A percentile compares a stretch with the other conserved stretches of the same genome.
Evolutionary conservation across 495 filamentous ascomycete genomes (phyloP).

Genomic region (Echria macrotheca): DNA sequence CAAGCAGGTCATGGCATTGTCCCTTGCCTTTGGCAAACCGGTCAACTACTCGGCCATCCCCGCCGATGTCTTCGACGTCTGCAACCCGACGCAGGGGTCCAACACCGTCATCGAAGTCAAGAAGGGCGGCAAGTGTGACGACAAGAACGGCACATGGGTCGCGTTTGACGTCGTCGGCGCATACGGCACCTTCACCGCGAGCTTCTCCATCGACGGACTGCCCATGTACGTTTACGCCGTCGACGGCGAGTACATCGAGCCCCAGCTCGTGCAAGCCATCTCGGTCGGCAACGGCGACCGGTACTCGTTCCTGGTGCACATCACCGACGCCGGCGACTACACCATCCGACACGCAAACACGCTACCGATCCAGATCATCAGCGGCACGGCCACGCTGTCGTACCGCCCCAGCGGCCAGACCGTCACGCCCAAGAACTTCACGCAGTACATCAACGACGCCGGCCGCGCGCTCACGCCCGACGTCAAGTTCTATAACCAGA

Average conservation of each 20-base stretch:
- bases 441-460: slow-evolving; percentile 39
- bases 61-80: slow-evolving; percentile 31
- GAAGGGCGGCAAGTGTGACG: neutral
- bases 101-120: slow-evolving; percentile 34
- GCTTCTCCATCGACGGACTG: slow-evolving; percentile 40
- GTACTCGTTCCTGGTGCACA: slow-evolving; percentile 34
- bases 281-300: slow-evolving; percentile 36
- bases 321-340: slow-evolving; percentile 32
- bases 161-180: slow-evolving; percentile 46
- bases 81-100: slow-evolving; percentile 34
- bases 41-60: slow-evolving; percentile 33
- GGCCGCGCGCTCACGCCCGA: slow-evolving; percentile 30
- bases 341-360: slow-evolving; percentile 32
- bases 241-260: slow-evolving; percentile 40
- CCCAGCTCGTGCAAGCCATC: slow-evolving; percentile 32
- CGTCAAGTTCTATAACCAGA: slow-evolving; percentile 36
- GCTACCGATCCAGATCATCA: slow-evolving; percentile 31
- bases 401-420: slow-evolving; percentile 29
- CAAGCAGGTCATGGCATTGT: slow-evolving; percentile 20
- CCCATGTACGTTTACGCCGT: slow-evolving; percentile 41
- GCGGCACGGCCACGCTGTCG: slow-evolving; percentile 24
- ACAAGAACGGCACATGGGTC: slow-evolving; percentile 27
- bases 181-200: slow-evolving; percentile 30
- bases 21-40: slow-evolving; percentile 13
- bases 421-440: slow-evolving; percentile 13